Evolutionary conservation across 208 protist genomes (phyloP), one percentile per base, ranked within the genome.

Genomic region (Leishmania lainsoni): DNA sequence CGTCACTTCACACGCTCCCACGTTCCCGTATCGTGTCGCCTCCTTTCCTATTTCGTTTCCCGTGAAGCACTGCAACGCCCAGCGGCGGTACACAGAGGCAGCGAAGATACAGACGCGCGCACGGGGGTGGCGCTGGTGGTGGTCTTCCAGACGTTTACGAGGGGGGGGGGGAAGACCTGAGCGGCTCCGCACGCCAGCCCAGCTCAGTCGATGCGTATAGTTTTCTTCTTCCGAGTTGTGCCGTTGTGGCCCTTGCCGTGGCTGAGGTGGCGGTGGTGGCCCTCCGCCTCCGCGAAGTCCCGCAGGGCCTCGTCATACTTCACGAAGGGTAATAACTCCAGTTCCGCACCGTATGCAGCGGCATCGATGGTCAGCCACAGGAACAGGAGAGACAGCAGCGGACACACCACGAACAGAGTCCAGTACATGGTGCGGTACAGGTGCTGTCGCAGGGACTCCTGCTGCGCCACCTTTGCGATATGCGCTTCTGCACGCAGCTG

Each of bases 241-340:
- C 32, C 52, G 29, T 14, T 76, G 73, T 39, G 45, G 48, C 73
- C 2, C 56, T 73, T 73, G 45, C 20, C 68, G 45, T 20, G 35
- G 0, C 20, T 22, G 45, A 20, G 45, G 8, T 14, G 68, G 68
- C 68, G 68, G 16, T 73, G 68, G 22, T 35, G 68, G 20, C 71
- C 61, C 72, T 65, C 59, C 71, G 49, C 61, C 22, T 20, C 69
- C 26, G 76, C 75, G 35, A 81, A 58, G 59, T 84, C 75, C 48
- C 58, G 70, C 54, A 83, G 68, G 72, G 77, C 85, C 20, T 76
- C 74, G 51, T 89, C 88, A 73, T 91, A 89, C 58, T 87, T 78
- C 54, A 87, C 77, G 3, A 83, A 79, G 32, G 56, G 68, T 29
- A 88, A 32, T 12, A 80, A 26, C 77, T 81, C 68, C 72, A 91